Percentiles rank a stretch among this genome's conserved stretches.
phyloP scores from a whole-genome alignment of 2,329 filamentous ascomycete species.

The Neofusicoccum umdonicola region DNA sequence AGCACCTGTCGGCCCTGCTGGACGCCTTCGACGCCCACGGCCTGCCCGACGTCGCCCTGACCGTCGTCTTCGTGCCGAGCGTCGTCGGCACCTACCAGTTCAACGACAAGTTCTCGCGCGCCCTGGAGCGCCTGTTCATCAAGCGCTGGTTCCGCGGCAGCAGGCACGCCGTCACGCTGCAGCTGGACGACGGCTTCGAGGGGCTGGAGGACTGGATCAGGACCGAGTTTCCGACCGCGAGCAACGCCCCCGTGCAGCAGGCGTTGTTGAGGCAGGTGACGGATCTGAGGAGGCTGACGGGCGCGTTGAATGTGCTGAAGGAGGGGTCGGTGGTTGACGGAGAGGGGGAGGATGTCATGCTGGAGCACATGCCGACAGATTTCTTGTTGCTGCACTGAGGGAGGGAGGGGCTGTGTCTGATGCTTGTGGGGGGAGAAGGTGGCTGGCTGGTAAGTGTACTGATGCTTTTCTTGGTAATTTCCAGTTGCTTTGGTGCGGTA shows the following conservation, averaged over 20 bases:
- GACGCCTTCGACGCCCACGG: constrained; percentile 5
- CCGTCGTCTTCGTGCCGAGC: constrained; percentile 12
- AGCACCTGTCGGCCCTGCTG: constrained; percentile 6
- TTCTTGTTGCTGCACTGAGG: not conserved
- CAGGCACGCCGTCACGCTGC: not conserved
- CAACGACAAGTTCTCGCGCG: constrained; percentile 1
- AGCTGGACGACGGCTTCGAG: constrained; percentile 6
- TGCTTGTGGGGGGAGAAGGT: not conserved
- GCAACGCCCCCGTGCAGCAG: not conserved
- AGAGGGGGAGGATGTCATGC: not conserved
- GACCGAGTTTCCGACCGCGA: constrained; percentile 11
- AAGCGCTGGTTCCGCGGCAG: constrained; percentile 4
- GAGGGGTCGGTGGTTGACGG: not conserved
- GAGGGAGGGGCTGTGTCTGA: not conserved
- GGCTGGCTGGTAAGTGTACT: not conserved
- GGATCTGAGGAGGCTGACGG: not conserved
- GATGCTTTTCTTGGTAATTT: no score
- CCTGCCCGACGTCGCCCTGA: not conserved
- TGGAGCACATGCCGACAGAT: not conserved
- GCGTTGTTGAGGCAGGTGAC: constrained; percentile 1
- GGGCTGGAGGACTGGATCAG: constrained; percentile 14
- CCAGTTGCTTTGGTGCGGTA: no score
- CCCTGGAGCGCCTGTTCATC: constrained; percentile 5
- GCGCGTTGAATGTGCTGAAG: not conserved
- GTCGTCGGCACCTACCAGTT: constrained; percentile 15